Percentiles rank a stretch among this genome's conserved stretches.
Conservation (phyloP, 139 green algal species). For the Chlorella sp. region DNA sequence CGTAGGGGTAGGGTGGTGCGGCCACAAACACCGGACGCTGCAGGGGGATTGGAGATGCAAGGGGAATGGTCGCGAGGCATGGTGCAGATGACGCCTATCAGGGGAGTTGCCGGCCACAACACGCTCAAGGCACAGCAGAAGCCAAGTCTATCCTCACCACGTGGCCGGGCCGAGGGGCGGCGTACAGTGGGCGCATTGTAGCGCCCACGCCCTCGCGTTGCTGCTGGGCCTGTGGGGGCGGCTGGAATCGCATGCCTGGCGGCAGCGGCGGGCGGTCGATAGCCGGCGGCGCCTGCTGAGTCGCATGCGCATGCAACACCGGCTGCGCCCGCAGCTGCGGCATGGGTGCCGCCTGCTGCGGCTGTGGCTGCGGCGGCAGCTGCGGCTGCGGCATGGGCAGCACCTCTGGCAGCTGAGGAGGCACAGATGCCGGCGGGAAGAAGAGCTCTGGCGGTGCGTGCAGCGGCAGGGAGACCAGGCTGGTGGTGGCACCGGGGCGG, state of each 20-base stretch:
- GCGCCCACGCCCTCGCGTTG: neutral
- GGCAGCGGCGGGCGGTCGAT: neutral
- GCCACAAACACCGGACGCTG: too few relatives aligned
- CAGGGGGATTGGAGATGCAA: too few relatives aligned
- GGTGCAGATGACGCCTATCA: too few relatives aligned
- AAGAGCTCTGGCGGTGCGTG: neutral
- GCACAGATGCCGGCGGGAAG: neutral
- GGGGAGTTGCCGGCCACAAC: too few relatives aligned
- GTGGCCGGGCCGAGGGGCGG: neutral
- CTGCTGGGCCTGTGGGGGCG: neutral
- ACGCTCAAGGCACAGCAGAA: too few relatives aligned
- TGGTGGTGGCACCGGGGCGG: neutral
- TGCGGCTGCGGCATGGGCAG: neutral
- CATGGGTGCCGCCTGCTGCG: neutral
- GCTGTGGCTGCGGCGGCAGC: neutral
- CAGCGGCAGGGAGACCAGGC: constrained; percentile 1
- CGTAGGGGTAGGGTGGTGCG: too few relatives aligned
- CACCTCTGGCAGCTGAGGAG: neutral
- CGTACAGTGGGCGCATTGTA: constrained; percentile 32
- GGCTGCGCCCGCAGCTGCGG: neutral
- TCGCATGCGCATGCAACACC: neutral
- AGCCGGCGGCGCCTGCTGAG: neutral
- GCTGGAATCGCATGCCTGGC: neutral
- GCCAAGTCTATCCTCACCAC: neutral
- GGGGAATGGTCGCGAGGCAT: too few relatives aligned